A percentile compares a stretch with the other conserved stretches of the same genome.
phyloP scores from a whole-genome alignment of 2,329 filamentous ascomycete species.

The Byssochlamys sp. region DNA sequence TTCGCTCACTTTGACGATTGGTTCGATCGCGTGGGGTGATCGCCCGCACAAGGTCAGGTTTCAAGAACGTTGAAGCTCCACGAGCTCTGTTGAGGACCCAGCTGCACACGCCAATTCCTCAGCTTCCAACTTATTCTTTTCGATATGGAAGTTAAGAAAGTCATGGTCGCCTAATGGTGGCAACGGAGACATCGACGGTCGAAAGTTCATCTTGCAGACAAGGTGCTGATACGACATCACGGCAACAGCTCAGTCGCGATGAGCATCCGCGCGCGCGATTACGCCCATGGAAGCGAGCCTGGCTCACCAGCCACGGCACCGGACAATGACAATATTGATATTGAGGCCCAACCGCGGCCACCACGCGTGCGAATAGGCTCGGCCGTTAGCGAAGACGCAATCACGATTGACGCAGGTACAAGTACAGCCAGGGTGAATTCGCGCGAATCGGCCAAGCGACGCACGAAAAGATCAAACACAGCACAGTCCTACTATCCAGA shows the following conservation, averaged over 20 bases:
- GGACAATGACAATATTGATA: slow-evolving; percentile 19
- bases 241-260: slow-evolving; percentile 12
- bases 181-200: background rate
- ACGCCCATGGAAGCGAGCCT: slow-evolving; percentile 14
- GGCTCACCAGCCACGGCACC: slow-evolving; percentile 11
- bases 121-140: background rate
- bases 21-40: background rate
- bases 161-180: background rate
- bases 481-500: slow-evolving; percentile 33
- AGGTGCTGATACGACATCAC: background rate
- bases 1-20: background rate
- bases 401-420: slow-evolving; percentile 16
- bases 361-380: slow-evolving; percentile 9
- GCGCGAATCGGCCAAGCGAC: slow-evolving; percentile 24
- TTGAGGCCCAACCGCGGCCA: slow-evolving; percentile 26
- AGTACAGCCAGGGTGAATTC: slow-evolving; percentile 20
- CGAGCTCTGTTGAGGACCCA: background rate
- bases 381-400: slow-evolving; percentile 7
- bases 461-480: slow-evolving; percentile 29
- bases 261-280: slow-evolving; percentile 25
- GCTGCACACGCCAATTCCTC: background rate
- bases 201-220: background rate
- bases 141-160: background rate
- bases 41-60: background rate
- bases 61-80: background rate